Evolutionary conservation across 768 basidiomycete species (phyloP), one percentile per base, ranked within the genome.

Genomic region (Tephrocybe sp.): DNA sequence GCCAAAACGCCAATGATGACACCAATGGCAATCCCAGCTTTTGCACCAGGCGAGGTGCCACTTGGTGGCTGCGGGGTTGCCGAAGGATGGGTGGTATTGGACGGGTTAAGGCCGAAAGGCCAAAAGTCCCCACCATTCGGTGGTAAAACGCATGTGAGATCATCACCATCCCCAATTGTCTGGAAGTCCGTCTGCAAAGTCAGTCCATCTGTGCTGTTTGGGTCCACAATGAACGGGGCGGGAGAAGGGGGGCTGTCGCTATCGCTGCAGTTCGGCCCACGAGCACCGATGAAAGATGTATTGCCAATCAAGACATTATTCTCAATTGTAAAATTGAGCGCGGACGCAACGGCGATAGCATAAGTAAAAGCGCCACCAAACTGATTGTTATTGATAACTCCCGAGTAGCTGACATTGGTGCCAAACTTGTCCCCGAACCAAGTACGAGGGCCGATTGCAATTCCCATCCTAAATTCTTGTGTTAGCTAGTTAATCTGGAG

Each of bases 381-480:
- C 25, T 64, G 66, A 65, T 91, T 90, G 62, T 79, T 68, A 15
- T 68, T 58, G 18, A 89, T 82, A 4, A 72, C 69, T 5, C 78
- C 88, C 32, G 64, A 70, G 63, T 73, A 78, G 59, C 79, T 74
- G 53, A 84, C 83, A 49, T 77, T 79, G 51, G 60, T 59, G 20
- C 74, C 73, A 56, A 73, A 86, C 45, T 66, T 61, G 56, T 77
- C 68, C 2, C 83, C 85, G 52, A 89, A 90, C 89, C 89, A 91
- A 14, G 81, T 83, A 10, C 79, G 79, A 8, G 90, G 86, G 8
- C 90, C 89, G 14, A 90, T 77, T 24, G 88, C 89, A 42, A 91
- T 84, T n/a, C 85, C 89, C 60, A 91, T 83, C 65, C 88, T 90
- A 55, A 41, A 12, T 6, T n/a, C 21, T 20, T 34, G 11, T 23